Percentiles rank a stretch among this genome's conserved stretches.
These are phyloP conservation scores for Trametes punicea DNA, from an alignment of 768 basidiomycete genomes.

Conservation along the genomic window DNA sequence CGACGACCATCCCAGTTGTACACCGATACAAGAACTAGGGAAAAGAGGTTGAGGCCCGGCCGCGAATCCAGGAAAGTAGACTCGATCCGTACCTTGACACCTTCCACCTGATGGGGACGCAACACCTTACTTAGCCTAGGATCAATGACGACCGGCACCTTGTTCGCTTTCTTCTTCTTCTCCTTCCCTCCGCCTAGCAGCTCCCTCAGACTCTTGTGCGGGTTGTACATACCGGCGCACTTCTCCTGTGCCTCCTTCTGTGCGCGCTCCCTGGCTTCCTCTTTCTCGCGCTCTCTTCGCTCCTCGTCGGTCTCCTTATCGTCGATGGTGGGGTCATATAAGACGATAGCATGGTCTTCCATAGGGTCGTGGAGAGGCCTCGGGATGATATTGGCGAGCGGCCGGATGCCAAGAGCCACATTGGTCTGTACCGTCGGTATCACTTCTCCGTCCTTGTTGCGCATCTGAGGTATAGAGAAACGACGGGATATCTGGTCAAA, in stretches of 20 bases:
- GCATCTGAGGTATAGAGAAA: conserved; percentile 86
- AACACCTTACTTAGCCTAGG: conserved; percentile 83
- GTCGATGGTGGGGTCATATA: conserved; percentile 96
- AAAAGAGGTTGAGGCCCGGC: not conserved
- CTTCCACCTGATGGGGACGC: conserved; percentile 96
- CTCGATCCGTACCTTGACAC: conserved; percentile 72
- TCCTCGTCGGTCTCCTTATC: conserved; percentile 89
- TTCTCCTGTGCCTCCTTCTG: conserved; percentile 65
- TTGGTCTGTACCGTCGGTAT: conserved; percentile 58
- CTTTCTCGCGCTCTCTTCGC: conserved; percentile 65
- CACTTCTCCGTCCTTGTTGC: conserved; percentile 61
- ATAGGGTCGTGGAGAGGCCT: conserved; percentile 96
- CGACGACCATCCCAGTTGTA: conserved; percentile 88
- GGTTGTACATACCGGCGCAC: conserved; percentile 74
- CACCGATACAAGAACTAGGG: conserved; percentile 97
- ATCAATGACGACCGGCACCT: conserved; percentile 97
- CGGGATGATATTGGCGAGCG: conserved; percentile 75
- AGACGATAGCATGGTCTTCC: conserved; percentile 95
- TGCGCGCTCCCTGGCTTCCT: conserved; percentile 63
- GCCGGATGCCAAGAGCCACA: conserved; percentile 80
- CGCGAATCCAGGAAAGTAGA: not conserved
- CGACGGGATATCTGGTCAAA: conserved; percentile 57
- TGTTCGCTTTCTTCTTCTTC: conserved; percentile 61
- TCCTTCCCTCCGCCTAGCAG: conserved; percentile 70
- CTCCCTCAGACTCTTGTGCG: conserved; percentile 86